Evolutionary conservation across 768 basidiomycete species (phyloP).

Genomic region (Lactifluus rugatus): DNA sequence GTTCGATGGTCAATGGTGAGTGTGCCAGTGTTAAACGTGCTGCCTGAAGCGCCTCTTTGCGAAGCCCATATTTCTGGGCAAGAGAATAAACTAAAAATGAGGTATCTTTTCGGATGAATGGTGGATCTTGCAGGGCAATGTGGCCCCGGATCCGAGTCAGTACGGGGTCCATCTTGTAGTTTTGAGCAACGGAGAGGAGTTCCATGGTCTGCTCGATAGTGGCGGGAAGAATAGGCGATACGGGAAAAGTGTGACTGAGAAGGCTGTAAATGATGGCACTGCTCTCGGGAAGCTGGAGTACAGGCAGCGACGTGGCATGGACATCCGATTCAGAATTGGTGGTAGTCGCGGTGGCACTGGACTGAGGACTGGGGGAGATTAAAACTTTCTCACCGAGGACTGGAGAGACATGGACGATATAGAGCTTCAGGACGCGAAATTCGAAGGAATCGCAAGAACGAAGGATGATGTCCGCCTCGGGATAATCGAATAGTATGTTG

Average conservation of each 20-base stretch:
- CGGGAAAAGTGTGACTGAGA: not conserved
- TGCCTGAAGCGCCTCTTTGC: not conserved
- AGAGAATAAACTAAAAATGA: not conserved
- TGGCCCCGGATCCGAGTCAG: not conserved
- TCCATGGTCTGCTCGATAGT: not conserved
- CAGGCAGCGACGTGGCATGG: not conserved
- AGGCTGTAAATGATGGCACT: not conserved
- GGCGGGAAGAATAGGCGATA: not conserved
- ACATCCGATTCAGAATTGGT: too few relatives aligned
- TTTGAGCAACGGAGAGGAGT: not conserved
- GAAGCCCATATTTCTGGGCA: not conserved
- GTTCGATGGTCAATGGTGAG: not conserved
- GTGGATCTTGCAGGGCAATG: not conserved
- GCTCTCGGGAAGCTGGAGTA: not conserved
- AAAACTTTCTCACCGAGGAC: constrained; percentile 26
- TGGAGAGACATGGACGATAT: constrained; percentile 35
- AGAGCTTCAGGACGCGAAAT: constrained; percentile 37
- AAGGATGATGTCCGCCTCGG: constrained; percentile 35
- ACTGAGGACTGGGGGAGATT: not conserved
- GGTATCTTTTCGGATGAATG: not conserved
- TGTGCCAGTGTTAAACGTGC: not conserved
- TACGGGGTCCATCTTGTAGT: constrained; percentile 2
- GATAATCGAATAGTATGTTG: constrained; percentile 30
- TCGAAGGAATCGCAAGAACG: constrained; percentile 33
- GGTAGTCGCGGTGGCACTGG: too few relatives aligned